Base-by-base conservation (phyloP, 805 yeast genomes). In the Saccharomyces mikatae region DNA sequence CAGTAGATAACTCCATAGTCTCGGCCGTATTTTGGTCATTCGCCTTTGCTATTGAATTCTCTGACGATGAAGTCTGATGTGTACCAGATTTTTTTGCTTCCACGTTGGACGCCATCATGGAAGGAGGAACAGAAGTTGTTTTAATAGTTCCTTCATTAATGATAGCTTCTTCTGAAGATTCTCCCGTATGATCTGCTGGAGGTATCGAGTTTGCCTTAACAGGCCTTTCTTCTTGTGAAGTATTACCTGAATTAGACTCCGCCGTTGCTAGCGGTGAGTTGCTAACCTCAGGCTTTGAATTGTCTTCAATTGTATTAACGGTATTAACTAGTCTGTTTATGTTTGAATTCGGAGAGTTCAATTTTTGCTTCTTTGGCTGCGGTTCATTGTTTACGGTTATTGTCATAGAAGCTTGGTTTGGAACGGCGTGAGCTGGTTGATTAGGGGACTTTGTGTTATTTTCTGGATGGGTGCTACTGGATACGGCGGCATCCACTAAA, bases 401-500 rank as follows among this genome's bases (percentile, higher is more conserved):
- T 52, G 58, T 26, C 14, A 14, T 47, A 13, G 53, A 8, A 21
- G 24, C 21, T 31, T 24, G 48, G 60, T 27, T 29, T 46, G 57
- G 31, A 13, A 54, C 14, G 28, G 32, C 52, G 10, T 6, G 44
- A 8, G 44, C 11, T 36, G 17, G 24, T 36, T 17, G 44, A 8
- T 17, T 10, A 36, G 44, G 44, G 17, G 24, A 36, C 11, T 36
- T 36, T n/a, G 24, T 17, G 22, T 36, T 36, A 36, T 21, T 36
- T 17, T 36, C 44, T 49, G 52, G 44, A 44, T 57, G 44, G 36
- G 44, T 17, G 24, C 44, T 36, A 17, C 44, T 36, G 46, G 56
- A 53, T 5, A 61, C 60, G 22, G 70, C 65, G 54, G 70, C 70
- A 52, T 63, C 62, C 4, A 67, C 67, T 47, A 65, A 54, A 1